Percentiles rank a stretch among this genome's conserved stretches.
Evolutionary conservation across 192 early-diverging fungal genomes (phyloP).

Genomic region (Powellomyces hirtus): DNA sequence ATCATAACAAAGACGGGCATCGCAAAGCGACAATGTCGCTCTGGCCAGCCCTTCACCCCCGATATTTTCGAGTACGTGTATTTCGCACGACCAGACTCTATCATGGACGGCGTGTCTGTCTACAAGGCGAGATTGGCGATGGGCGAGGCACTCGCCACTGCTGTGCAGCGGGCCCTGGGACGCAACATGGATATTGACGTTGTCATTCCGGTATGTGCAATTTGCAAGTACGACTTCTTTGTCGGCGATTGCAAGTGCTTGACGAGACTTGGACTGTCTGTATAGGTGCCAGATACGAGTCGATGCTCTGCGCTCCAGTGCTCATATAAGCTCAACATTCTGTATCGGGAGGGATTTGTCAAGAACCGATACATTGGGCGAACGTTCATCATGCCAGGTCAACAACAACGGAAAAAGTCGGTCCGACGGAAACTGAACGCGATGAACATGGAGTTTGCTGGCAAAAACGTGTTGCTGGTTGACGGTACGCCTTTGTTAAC

Average conservation of each 20-base stretch:
- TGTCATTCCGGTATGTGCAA: constrained; percentile 90
- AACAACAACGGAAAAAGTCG: constrained; percentile 69
- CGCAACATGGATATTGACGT: constrained; percentile 88
- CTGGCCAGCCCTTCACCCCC: constrained; percentile 65
- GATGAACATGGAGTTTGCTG: constrained; percentile 95
- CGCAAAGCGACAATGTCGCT: constrained; percentile 55
- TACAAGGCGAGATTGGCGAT: constrained; percentile 96
- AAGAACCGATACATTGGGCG: constrained; percentile 99
- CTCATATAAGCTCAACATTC: constrained; percentile 81
- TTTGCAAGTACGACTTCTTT: neutral
- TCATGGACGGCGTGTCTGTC: constrained; percentile 97
- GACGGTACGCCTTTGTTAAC: constrained; percentile 65
- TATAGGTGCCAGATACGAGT: constrained; percentile 90
- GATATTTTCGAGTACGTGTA: constrained; percentile 99
- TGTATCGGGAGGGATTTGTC: constrained; percentile 98
- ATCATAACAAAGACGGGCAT: constrained; percentile 84
- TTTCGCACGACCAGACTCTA: constrained; percentile 98
- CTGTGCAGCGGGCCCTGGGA: constrained; percentile 74
- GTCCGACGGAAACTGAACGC: constrained; percentile 98
- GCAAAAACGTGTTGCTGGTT: constrained; percentile 95
- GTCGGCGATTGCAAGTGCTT: neutral
- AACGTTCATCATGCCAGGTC: constrained; percentile 99
- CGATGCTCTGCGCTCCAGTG: constrained; percentile 92
- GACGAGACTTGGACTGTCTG: too few relatives aligned
- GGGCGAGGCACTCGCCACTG: constrained; percentile 92